A percentile compares a stretch with the other conserved stretches of the same genome.
phyloP scores from a whole-genome alignment of 116 monocot genomes.

The Dioscorea cayenensis region DNA sequence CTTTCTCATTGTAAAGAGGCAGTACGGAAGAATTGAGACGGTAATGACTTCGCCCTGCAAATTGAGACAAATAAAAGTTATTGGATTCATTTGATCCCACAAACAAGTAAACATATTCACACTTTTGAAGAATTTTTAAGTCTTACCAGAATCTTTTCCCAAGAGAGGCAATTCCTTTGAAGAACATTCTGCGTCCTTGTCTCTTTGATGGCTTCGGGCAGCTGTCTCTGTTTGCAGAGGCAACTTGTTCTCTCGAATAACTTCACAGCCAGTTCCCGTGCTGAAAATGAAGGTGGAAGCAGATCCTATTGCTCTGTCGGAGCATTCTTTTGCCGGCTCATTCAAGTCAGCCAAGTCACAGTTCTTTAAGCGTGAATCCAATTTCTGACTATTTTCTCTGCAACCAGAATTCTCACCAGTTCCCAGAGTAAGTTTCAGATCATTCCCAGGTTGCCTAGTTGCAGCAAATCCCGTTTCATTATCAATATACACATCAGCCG shows the following conservation, averaged over 20 bases:
- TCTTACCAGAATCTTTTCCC: conserved; percentile 32
- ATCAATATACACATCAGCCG: conserved; percentile 48
- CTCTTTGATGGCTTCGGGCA: conserved; percentile 16
- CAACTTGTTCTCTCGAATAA: conserved; percentile 12
- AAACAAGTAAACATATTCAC: neutral
- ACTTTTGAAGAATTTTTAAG: neutral
- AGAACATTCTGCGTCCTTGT: conserved; percentile 5
- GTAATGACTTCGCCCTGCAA: neutral
- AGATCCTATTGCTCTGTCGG: conserved; percentile 13
- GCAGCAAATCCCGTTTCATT: conserved; percentile 20
- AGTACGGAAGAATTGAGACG: neutral
- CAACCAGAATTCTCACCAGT: conserved; percentile 6
- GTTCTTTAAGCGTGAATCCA: conserved; percentile 6
- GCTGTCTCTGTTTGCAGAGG: conserved; percentile 14
- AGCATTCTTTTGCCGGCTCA: conserved; percentile 30
- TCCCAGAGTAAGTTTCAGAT: conserved; percentile 28
- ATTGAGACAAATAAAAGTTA: neutral
- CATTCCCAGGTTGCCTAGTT: conserved; percentile 14
- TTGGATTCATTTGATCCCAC: neutral
- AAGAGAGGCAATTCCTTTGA: conserved; percentile 15
- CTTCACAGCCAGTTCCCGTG: neutral
- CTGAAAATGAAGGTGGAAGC: conserved; percentile 13
- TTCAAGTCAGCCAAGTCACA: conserved; percentile 43
- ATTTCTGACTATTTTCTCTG: conserved; percentile 5
- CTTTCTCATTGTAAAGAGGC: neutral